These are phyloP conservation scores for Dothidotthia symphoricarpi DNA, from an alignment of 2,329 filamentous ascomycete species.

Conservation along the genomic window DNA sequence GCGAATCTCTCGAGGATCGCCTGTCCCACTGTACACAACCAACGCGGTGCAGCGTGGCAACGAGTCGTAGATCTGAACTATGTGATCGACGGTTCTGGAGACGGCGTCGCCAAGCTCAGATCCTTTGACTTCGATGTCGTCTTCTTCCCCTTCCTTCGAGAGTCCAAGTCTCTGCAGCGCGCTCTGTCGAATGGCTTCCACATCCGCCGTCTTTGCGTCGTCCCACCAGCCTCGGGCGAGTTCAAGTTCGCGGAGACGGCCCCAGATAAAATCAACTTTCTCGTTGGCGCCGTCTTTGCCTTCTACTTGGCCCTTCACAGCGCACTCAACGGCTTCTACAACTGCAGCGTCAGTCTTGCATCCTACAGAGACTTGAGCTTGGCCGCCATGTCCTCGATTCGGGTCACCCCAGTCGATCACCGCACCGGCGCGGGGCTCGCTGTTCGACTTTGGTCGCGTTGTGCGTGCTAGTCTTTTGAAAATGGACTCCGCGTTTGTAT, in stretches of 20 bases:
- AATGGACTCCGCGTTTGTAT: slow-evolving; percentile 78
- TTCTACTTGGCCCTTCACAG: slow-evolving; percentile 49
- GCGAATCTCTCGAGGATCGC: slow-evolving; percentile 58
- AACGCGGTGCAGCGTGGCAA: slow-evolving; percentile 61
- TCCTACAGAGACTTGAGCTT: slow-evolving; percentile 56
- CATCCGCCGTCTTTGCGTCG: slow-evolving; percentile 46
- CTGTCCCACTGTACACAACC: slow-evolving; percentile 63
- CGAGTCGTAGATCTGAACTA: slow-evolving; percentile 54
- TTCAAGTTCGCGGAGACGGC: slow-evolving; percentile 61
- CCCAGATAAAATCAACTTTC: slow-evolving; percentile 64
- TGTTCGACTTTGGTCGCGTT: slow-evolving; percentile 50
- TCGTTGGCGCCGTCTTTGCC: slow-evolving; percentile 46
- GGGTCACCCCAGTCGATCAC: slow-evolving; percentile 90
- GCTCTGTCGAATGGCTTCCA: slow-evolving; percentile 28
- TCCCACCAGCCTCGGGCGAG: slow-evolving; percentile 61
- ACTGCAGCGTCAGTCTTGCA: slow-evolving; percentile 59
- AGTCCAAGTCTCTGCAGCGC: slow-evolving; percentile 29
- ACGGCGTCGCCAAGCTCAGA: slow-evolving; percentile 48
- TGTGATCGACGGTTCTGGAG: slow-evolving; percentile 51
- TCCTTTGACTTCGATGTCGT: slow-evolving; percentile 22
- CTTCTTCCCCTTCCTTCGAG: slow-evolving; percentile 13
- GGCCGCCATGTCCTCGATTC: slow-evolving; percentile 57
- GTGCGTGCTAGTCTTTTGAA: slow-evolving; percentile 71
- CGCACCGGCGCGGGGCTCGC: slow-evolving; percentile 54
- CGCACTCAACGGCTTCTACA: slow-evolving; percentile 55